phyloP scores from a whole-genome alignment of 1,284 basidiomycete genomes.

The Rhizoctonia solani region DNA sequence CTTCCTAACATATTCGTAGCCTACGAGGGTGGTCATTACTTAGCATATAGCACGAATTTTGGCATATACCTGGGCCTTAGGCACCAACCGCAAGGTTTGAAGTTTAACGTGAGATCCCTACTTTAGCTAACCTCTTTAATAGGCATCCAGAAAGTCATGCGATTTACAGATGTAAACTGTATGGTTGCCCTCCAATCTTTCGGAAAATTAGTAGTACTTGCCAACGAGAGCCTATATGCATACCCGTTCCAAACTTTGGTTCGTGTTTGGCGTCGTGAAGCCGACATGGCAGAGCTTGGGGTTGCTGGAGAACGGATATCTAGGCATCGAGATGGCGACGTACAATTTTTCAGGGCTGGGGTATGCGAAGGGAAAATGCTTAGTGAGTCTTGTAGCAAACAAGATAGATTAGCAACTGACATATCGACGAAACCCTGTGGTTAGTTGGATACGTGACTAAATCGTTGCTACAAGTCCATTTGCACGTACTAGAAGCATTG shows the following conservation, averaged over 20 bases:
- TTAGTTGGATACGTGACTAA: constrained; percentile 71
- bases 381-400: constrained; percentile 48
- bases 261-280: constrained; percentile 57
- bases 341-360: constrained; percentile 63
- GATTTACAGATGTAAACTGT: constrained; percentile 53
- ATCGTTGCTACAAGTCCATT: constrained; percentile 59
- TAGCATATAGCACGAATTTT: constrained; percentile 62
- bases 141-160: constrained; percentile 63
- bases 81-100: constrained; percentile 20
- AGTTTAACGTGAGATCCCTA: background rate
- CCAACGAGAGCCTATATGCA: constrained; percentile 59
- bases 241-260: constrained; percentile 72
- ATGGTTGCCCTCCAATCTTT: constrained; percentile 62
- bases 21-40: constrained; percentile 55
- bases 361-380: constrained; percentile 57
- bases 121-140: background rate
- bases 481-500: constrained; percentile 54
- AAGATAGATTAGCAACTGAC: background rate
- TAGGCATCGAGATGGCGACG: constrained; percentile 51
- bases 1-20: constrained; percentile 45
- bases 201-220: constrained; percentile 68
- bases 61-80: constrained; percentile 68
- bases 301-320: constrained; percentile 62
- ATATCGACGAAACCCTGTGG: no score
- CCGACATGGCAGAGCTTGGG: constrained; percentile 53